Conservation (phyloP, 371 early-diverging fungal genomes). For the Saksenaea oblongispora region DNA sequence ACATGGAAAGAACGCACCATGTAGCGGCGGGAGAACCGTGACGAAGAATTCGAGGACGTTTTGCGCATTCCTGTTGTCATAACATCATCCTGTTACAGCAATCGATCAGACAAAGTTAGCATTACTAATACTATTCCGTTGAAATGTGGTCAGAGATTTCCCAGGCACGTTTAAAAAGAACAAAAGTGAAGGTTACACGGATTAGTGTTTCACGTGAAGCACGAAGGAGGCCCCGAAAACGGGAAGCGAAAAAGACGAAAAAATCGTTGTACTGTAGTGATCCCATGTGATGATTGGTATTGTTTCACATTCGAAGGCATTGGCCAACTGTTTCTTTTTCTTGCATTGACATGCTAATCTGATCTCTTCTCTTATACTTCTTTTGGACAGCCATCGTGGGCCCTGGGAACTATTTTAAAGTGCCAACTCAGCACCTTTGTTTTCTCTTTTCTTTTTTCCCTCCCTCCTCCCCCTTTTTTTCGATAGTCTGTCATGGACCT, state of each 20-base stretch:
- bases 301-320: neutral
- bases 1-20: too few species aligned
- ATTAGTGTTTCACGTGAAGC: neutral
- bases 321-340: neutral
- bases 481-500: slow-evolving; percentile 2
- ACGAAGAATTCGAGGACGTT: too few species aligned
- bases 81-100: too few species aligned
- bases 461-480: too few species aligned
- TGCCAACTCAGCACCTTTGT: neutral
- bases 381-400: neutral
- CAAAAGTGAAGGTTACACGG: neutral
- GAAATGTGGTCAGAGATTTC: neutral
- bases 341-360: neutral
- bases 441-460: neutral
- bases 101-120: too few species aligned
- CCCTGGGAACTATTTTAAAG: neutral
- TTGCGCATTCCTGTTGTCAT: too few species aligned
- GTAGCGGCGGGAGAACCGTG: too few species aligned
- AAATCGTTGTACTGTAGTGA: neutral
- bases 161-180: neutral
- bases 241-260: neutral
- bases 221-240: neutral
- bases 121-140: too few species aligned
- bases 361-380: neutral
- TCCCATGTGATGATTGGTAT: neutral